phyloP scores from a whole-genome alignment of 306 rosid genomes.

The Citrullus colocynthis region DNA sequence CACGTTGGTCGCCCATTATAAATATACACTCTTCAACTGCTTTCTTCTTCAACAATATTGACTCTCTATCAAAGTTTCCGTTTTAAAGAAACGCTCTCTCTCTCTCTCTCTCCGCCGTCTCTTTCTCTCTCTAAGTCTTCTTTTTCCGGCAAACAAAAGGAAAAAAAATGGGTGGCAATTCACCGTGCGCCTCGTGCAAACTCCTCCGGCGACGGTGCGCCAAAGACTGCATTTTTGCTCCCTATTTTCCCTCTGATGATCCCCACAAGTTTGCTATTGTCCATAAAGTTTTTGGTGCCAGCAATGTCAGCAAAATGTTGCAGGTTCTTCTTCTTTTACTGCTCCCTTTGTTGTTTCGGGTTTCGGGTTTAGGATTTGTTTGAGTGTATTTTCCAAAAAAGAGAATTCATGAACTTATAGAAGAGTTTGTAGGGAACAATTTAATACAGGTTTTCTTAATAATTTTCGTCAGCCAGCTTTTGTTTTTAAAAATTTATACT shows the following conservation, averaged over 20 bases:
- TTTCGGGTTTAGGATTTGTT: neutral
- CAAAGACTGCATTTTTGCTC: slow-evolving; percentile 76
- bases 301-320: slow-evolving; percentile 90
- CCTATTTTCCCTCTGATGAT: slow-evolving; percentile 77
- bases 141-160: neutral
- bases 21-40: slow-evolving; percentile 11
- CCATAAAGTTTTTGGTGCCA: slow-evolving; percentile 94
- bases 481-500: too few relatives aligned
- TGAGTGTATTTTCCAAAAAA: neutral
- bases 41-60: neutral
- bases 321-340: slow-evolving; percentile 35
- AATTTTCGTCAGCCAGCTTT: too few relatives aligned
- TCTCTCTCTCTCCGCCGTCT: neutral
- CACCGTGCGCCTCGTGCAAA: slow-evolving; percentile 98
- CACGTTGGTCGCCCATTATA: slow-evolving; percentile 30
- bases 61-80: neutral
- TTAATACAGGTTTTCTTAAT: too few relatives aligned
- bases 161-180: slow-evolving; percentile 35
- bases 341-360: neutral
- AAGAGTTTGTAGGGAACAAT: too few relatives aligned
- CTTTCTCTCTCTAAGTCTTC: neutral
- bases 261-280: slow-evolving; percentile 84
- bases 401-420: neutral
- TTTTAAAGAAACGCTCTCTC: neutral
- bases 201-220: slow-evolving; percentile 72